Evolutionary conservation across 768 basidiomycete species (phyloP), one percentile per base, ranked within the genome.

Genomic region (Agaricus sinodeliciosus): DNA sequence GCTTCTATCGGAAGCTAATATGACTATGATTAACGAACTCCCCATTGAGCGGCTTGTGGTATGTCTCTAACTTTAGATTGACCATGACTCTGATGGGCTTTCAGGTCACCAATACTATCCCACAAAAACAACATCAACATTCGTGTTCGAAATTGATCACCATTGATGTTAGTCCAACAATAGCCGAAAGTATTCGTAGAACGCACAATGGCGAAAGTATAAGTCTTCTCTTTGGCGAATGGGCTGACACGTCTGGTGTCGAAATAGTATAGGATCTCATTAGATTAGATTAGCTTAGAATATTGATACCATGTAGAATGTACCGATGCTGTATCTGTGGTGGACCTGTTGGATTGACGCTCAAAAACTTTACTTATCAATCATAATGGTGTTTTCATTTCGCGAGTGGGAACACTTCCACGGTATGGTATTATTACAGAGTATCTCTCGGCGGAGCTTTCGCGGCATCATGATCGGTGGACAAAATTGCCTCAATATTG

Each of bases 121-220:
- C 93, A 15, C 94, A 96, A 75, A 76, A 65, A 44, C 75, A 83
- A 49, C 85, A 93, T 59, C 72, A 79, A 59, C 69, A 60, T 3
- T 63, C 65, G 28, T 85, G 84, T 62, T 73, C 80, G 31, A 97
- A 96, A 67, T 75, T 99, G 49, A 80, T 87, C 60, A 85, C 87
- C 7, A 82, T 99, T 61, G 96, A 99, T 69, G 81, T 98, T 62
- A 89, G 85, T 63, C 81, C 90, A 25, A 91, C 90, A 35, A 84
- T 99, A 58, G 90, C 96, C 4, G 96, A 99, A 74, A 93, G 90
- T 59, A 96, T 99, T 51, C 85, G 96, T 39, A 78, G 95, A 55
- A 94, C 90, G 3, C 92, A 94, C 67, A 94, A 94, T 56, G 92
- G 93, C 53, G 92, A 94, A 71, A 92, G 90, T 57, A 93, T 94